A percentile compares a stretch with the other conserved stretches of the same genome.
Conservation (phyloP, 2,329 filamentous ascomycete species). For the Xylaria hypoxylon region DNA sequence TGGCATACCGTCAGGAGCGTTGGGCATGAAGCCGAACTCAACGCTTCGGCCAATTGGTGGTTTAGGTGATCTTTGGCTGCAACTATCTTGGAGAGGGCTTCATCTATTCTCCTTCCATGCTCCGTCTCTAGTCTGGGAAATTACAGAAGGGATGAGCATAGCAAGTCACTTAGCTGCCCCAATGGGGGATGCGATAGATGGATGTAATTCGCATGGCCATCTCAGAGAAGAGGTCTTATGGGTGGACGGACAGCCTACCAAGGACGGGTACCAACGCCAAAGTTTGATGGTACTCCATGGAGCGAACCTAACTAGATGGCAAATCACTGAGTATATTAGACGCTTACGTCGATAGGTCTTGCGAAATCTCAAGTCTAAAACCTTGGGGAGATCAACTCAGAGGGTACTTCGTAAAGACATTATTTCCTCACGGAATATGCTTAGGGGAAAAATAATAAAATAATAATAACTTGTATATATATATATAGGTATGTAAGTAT, state of each 20-base stretch:
- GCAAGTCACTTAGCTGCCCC: background rate
- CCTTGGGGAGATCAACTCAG: no score
- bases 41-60: conserved; percentile 78
- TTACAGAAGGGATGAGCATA: no score
- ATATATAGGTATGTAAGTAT: no score
- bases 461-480: no score
- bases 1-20: conserved; percentile 85
- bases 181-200: background rate
- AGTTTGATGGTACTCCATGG: background rate
- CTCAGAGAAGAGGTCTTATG: background rate
- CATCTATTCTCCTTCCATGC: background rate
- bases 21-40: conserved; percentile 56
- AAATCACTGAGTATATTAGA: background rate
- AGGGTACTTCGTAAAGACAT: no score
- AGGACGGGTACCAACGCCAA: background rate
- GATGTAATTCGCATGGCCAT: background rate
- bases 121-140: background rate
- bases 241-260: background rate
- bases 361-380: background rate
- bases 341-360: background rate
- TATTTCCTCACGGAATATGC: no score
- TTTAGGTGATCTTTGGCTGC: conserved; percentile 66
- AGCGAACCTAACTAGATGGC: background rate
- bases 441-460: no score
- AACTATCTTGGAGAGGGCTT: background rate